phyloP scores from a whole-genome alignment of 257 asterid species.

The Hygrophila difformis region DNA sequence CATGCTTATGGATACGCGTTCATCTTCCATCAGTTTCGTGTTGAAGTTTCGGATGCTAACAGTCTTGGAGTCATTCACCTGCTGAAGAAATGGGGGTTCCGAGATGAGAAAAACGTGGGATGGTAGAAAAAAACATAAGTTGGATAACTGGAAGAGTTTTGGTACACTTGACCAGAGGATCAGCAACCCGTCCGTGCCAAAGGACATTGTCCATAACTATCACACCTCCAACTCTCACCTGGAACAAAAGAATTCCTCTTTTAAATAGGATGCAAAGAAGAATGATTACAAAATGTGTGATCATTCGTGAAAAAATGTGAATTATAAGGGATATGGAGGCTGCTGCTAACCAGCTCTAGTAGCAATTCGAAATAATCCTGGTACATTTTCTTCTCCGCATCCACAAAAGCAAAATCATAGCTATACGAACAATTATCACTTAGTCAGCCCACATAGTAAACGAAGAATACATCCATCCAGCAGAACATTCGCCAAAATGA shows the following conservation, averaged over 20 bases:
- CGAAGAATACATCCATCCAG: no score
- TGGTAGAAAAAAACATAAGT: no score
- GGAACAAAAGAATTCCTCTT: conserved; percentile 8
- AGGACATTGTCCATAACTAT: conserved; percentile 90
- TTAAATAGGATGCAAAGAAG: background rate
- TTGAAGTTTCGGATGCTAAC: conserved; percentile 62
- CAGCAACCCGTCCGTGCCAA: conserved; percentile 94
- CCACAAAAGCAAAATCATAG: conserved; percentile 90
- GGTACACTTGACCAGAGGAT: conserved; percentile 52
- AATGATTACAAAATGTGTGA: background rate
- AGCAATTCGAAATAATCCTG: conserved; percentile 77
- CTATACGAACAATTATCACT: conserved; percentile 29
- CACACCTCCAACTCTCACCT: conserved; percentile 84
- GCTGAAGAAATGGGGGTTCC: conserved; percentile 17
- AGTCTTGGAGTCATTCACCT: conserved; percentile 69
- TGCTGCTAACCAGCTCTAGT: conserved; percentile 63
- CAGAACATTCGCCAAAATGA: no score
- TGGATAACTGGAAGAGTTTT: conserved; percentile 6
- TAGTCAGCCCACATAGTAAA: conserved; percentile 9
- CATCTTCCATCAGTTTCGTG: conserved; percentile 53
- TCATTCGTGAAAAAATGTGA: background rate
- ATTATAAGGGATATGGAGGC: conserved; percentile 6
- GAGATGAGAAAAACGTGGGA: background rate
- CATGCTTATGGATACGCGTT: conserved; percentile 84
- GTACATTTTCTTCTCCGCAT: conserved; percentile 93